Base-by-base conservation (phyloP, 1,284 basidiomycete species). In the Trametes polyzona region DNA sequence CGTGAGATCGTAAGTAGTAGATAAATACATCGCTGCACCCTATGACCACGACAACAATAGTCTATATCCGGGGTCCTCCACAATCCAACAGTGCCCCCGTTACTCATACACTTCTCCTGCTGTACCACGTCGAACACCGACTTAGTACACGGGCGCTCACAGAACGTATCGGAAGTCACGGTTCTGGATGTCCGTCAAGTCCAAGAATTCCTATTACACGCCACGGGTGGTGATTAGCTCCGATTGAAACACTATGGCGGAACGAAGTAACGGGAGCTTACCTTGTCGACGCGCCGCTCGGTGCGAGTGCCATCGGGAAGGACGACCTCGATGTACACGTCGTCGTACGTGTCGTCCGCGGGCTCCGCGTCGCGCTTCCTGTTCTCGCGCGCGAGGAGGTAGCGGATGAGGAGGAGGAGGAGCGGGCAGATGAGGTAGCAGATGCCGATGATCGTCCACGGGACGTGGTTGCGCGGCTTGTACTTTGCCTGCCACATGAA, bases 401-500 rank as follows among this genome's bases (percentile, higher is more conserved):
- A 73, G 14, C 87, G 83, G 55, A 87, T 83, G 33, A 66, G 42
- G 47, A 89, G 69, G 46, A 87, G 57, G 44, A 86, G 52, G 2
- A 73, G 19, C 35, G 82, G 79, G 66, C 83, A 86, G 46, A 69
- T 59, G 12, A 76, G 58, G 62, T 83, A 82, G 67, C 82, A 85
- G 47, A 83, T 67, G 1, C 81, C 80, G 53, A 88, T 87, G 61
- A 88, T 75, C 44, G 78, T 79, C 86, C 86, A 89, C 0, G 86
- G 87, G 42, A 88, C 70, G 58, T 78, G 83, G 64, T 88, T 87
- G 50, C 86, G 78, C 30, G 88, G 86, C 46, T 78, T 77, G 68
- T 88, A 89, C 65, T 82, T 72, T 0, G 76, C 74, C 64, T 86
- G 78, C 87, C 88, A 91, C 85, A 90, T 89, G 63, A 88, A 85